Base-by-base conservation (phyloP, 2,329 filamentous ascomycete genomes). In the Triangularia setosa region DNA sequence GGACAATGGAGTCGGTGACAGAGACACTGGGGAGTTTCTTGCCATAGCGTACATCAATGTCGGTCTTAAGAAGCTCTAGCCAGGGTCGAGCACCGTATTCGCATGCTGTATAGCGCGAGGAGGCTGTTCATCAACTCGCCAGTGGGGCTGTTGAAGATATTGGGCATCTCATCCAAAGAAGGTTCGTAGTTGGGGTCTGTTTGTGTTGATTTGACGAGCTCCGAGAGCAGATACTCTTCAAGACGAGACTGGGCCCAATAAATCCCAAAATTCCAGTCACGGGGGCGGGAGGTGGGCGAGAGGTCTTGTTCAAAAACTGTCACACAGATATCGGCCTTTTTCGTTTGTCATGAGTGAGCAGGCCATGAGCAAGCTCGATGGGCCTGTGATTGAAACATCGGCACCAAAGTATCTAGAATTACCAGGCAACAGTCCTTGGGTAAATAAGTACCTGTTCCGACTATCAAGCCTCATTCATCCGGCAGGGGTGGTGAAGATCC, bases 191-290 rank as follows among this genome's bases (percentile, higher is more conserved):
- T 70, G 2, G 58, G 63, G 55, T 73, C 72, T 6, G 73, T 72
- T 57, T 75, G 72, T 1, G 67, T 70, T 1, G 66, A 65, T 21
- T 69, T 24, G 3, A 75, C 21, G 21, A 70, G 67, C n/a, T 73
- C 69, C 1, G 65, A 54, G 0, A 73, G 68, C 9, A 75, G 64
- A 58, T 72, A 74, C n/a, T 74, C 71, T 30, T 69, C 65, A 3
- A 75, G 72, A 16, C 70, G 68, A 16, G 70, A 72, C 63, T 74
- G 72, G 3, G 72, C 72, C 73, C 73, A 75, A 66, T 75, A 75
- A 35, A 75, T 71, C 24, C 73, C 73, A 58, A 74, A 73, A 58
- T 71, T 72, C 74, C 74, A 75, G 63, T 75, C 74, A 48, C 73
- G 67, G 6, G 70, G 70, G 14, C 74, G 70, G 21, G 69, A 62